phyloP scores from a whole-genome alignment of 2,329 filamentous ascomycete genomes.

The Stenocarpella maydis region DNA sequence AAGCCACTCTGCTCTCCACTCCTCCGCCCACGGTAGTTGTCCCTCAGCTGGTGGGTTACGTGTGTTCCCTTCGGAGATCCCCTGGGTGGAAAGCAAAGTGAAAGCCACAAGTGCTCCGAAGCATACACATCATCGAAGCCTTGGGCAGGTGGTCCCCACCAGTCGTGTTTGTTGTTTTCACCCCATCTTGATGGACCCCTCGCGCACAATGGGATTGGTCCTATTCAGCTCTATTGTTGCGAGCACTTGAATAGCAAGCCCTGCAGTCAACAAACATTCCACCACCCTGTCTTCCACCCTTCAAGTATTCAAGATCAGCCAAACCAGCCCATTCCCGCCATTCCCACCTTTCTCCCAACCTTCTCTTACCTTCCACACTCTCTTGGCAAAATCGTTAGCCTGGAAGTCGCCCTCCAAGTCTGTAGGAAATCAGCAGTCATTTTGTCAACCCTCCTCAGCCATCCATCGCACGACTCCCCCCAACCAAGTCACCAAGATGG shows the following conservation, averaged over 20 bases:
- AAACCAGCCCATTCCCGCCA: not conserved
- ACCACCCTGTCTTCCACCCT: not conserved
- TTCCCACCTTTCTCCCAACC: not conserved
- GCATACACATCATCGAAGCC: not conserved
- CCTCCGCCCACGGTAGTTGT: not conserved
- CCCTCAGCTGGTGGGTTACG: no score
- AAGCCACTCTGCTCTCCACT: not conserved
- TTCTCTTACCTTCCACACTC: not conserved
- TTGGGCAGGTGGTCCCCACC: not conserved
- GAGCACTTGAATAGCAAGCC: not conserved
- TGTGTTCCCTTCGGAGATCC: no score
- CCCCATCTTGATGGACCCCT: conserved; percentile 2
- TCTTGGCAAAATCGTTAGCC: not conserved
- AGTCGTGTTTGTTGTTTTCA: not conserved
- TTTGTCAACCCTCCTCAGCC: not conserved
- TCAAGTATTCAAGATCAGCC: not conserved
- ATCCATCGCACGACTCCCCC: not conserved
- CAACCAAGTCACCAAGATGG: conserved; percentile 6
- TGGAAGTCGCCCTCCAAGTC: not conserved
- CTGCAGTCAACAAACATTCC: conserved; percentile 3
- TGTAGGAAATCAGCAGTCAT: not conserved
- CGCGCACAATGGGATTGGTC: not conserved
- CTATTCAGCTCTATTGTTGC: not conserved
- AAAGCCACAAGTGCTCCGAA: not conserved
- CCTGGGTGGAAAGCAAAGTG: not conserved